These are phyloP conservation scores for Panaeolus cyanescens DNA, from an alignment of 768 basidiomycete species.

Conservation along the genomic window DNA sequence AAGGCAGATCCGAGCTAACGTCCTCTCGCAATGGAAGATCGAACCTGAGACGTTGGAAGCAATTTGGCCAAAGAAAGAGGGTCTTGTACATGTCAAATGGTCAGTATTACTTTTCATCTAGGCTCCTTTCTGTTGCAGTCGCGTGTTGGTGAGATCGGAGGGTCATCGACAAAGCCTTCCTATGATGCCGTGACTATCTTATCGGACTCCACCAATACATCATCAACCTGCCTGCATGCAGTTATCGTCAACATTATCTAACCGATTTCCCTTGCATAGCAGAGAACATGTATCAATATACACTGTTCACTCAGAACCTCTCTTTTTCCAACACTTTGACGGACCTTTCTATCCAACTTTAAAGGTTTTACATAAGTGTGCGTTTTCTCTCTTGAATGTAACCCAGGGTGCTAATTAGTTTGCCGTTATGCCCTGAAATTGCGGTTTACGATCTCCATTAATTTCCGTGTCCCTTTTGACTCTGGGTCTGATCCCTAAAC, in stretches of 20 bases:
- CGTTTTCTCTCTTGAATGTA: conserved; percentile 20
- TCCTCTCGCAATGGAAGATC: conserved; percentile 85
- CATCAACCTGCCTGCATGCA: neutral
- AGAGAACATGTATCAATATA: conserved; percentile 96
- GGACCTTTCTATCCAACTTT: conserved; percentile 91
- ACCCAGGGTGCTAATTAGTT: neutral
- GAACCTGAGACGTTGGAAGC: conserved; percentile 81
- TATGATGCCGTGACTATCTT: neutral
- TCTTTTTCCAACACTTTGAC: conserved; percentile 97
- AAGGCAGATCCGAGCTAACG: conserved; percentile 76
- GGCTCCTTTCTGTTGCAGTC: neutral
- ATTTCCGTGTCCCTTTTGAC: conserved; percentile 3
- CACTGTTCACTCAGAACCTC: conserved; percentile 81
- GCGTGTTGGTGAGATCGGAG: neutral
- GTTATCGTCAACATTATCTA: conserved; percentile 7
- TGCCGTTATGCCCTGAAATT: neutral
- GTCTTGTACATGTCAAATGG: conserved; percentile 93
- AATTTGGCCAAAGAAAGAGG: conserved; percentile 99
- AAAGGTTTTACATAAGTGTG: conserved; percentile 90
- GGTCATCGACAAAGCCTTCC: neutral
- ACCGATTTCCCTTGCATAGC: conserved; percentile 48
- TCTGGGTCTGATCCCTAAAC: neutral
- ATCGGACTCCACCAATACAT: neutral
- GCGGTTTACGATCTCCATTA: conserved; percentile 4
- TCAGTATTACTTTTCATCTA: conserved; percentile 35